Evolutionary conservation across 2,329 filamentous ascomycete species (phyloP).

Genomic region (Fusarium secorum): DNA sequence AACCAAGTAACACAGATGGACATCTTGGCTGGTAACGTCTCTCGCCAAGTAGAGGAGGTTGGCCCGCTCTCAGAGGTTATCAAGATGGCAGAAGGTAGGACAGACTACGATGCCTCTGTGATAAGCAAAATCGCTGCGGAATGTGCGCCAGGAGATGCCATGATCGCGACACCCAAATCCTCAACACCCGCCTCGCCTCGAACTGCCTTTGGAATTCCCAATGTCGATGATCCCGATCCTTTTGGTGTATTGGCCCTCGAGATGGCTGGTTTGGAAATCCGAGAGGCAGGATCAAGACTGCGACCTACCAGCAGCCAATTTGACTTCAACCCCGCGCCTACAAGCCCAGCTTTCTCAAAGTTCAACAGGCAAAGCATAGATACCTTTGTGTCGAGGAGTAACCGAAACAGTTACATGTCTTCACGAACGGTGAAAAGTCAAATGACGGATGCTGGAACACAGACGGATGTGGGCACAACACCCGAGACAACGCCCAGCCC

Average conservation of each 20-base stretch:
- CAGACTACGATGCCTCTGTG: constrained; percentile 73
- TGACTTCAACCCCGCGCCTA: constrained; percentile 79
- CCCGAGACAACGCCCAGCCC: constrained; percentile 64
- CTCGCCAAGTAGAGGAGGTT: constrained; percentile 62
- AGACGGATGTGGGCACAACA: constrained; percentile 64
- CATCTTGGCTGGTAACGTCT: constrained; percentile 64
- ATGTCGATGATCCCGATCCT: constrained; percentile 84
- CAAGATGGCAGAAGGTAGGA: constrained; percentile 85
- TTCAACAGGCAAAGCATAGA: constrained; percentile 74
- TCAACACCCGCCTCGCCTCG: constrained; percentile 49
- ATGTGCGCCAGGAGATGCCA: constrained; percentile 78
- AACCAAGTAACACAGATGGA: constrained; percentile 61
- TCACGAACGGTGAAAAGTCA: constrained; percentile 73
- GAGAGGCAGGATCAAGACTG: constrained; percentile 78
- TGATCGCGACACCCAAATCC: constrained; percentile 57
- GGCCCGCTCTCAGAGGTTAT: constrained; percentile 79
- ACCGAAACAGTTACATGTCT: constrained; percentile 79
- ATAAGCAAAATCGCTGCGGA: constrained; percentile 70
- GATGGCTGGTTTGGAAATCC: constrained; percentile 86
- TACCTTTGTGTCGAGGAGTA: constrained; percentile 65
- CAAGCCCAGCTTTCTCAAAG: constrained; percentile 72
- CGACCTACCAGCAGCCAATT: constrained; percentile 82
- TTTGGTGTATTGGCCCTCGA: constrained; percentile 92
- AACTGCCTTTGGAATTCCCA: constrained; percentile 78
- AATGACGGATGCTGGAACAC: constrained; percentile 73